Percentiles rank a stretch among this genome's conserved stretches.
Evolutionary conservation across 148 eudicot genomes (phyloP).

Genomic region (Rhododendron henanense): DNA sequence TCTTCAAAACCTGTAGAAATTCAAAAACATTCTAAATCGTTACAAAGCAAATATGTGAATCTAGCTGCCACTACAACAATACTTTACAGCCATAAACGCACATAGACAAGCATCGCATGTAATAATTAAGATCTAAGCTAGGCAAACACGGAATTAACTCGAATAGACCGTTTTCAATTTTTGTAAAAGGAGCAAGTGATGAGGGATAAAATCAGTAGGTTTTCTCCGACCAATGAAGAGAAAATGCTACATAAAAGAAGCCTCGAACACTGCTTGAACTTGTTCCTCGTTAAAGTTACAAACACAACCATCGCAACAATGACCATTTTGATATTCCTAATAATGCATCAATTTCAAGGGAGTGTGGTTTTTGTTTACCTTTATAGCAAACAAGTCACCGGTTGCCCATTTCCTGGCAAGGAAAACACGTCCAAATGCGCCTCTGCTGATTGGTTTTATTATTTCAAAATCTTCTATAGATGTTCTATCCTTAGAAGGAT

Average conservation of each 20-base stretch:
- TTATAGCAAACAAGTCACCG: constrained; percentile 95
- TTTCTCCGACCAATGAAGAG: background rate
- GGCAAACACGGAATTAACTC: background rate
- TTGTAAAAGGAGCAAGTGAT: background rate
- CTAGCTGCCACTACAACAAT: background rate
- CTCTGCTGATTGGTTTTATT: constrained; percentile 98
- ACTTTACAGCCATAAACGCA: background rate
- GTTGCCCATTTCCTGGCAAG: constrained; percentile 94
- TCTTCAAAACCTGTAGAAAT: constrained; percentile 76
- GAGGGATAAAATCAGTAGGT: background rate
- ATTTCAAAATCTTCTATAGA: constrained; percentile 98
- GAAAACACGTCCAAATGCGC: constrained; percentile 97
- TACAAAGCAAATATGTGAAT: constrained; percentile 5
- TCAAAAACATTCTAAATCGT: constrained; percentile 10
- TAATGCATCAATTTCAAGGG: background rate
- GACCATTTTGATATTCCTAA: background rate
- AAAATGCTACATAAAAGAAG: background rate
- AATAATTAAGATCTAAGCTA: background rate
- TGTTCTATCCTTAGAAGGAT: constrained; percentile 79
- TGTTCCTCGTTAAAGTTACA: background rate
- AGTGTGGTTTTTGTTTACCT: constrained; percentile 39
- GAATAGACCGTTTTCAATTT: background rate
- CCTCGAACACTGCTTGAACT: background rate
- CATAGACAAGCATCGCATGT: background rate
- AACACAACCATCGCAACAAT: background rate